Evolutionary conservation across 2,329 filamentous ascomycete species (phyloP).

Genomic region (Pezicula carpinea): DNA sequence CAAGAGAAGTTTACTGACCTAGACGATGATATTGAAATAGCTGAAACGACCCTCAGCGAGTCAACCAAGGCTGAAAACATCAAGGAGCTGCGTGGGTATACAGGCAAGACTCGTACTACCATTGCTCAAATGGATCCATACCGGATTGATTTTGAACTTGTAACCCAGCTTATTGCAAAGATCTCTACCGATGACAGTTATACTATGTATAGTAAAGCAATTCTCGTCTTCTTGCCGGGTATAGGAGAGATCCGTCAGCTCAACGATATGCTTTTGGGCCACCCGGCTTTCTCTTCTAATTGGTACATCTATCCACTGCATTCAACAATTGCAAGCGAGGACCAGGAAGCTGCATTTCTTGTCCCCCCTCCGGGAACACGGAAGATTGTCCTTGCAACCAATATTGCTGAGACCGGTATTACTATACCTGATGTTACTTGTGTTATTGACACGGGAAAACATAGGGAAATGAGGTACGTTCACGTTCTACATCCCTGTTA

Average conservation of each 20-base stretch:
- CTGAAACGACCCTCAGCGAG: slow-evolving; percentile 44
- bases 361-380: slow-evolving; percentile 75
- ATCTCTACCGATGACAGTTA: slow-evolving; percentile 68
- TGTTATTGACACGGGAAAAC: slow-evolving; percentile 93
- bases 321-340: slow-evolving; percentile 91
- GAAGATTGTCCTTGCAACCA: slow-evolving; percentile 95
- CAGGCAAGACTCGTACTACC: slow-evolving; percentile 67
- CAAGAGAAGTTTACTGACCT: slow-evolving; percentile 51
- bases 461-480: slow-evolving; percentile 78
- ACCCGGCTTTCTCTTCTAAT: slow-evolving; percentile 66
- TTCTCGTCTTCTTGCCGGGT: slow-evolving; percentile 91
- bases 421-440: slow-evolving; percentile 98
- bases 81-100: slow-evolving; percentile 68
- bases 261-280: slow-evolving; percentile 77
- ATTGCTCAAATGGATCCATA: slow-evolving; percentile 83
- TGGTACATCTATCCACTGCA: slow-evolving; percentile 91
- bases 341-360: slow-evolving; percentile 90
- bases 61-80: slow-evolving; percentile 47
- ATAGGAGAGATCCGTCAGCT: slow-evolving; percentile 87
- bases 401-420: slow-evolving; percentile 97
- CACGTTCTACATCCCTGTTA: background rate
- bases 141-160: slow-evolving; percentile 82
- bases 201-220: slow-evolving; percentile 74
- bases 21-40: slow-evolving; percentile 51
- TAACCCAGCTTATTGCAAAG: slow-evolving; percentile 72